These are phyloP conservation scores for Pichia thaimueangensis DNA, from an alignment of 805 yeast species.

Conservation along the genomic window DNA sequence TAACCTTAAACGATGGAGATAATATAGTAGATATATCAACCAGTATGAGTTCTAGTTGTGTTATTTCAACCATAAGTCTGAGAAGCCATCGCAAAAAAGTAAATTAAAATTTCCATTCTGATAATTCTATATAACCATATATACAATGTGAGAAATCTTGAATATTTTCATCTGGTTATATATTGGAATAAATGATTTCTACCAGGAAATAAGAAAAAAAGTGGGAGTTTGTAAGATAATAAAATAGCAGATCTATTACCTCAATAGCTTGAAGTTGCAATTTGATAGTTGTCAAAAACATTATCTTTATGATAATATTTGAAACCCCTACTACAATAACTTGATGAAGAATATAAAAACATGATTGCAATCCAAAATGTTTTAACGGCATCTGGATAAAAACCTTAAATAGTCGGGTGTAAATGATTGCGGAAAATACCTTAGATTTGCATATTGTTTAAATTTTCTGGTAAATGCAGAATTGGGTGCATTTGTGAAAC, in stretches of 20 bases:
- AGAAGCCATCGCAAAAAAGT: conserved; percentile 29
- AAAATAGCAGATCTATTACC: conserved; percentile 52
- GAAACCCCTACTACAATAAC: conserved; percentile 20
- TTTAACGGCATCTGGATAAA: conserved; percentile 52
- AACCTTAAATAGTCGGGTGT: conserved; percentile 16
- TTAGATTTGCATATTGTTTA: conserved; percentile 23
- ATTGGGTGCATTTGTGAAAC: conserved; percentile 21
- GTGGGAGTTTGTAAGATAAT: conserved; percentile 42
- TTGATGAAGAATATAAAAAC: conserved; percentile 23
- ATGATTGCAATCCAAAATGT: conserved; percentile 36
- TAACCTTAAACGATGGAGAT: conserved; percentile 29
- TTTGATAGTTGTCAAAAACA: conserved; percentile 15
- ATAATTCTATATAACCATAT: conserved; percentile 48
- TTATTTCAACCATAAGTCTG: conserved; percentile 20
- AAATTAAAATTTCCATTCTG: conserved; percentile 38
- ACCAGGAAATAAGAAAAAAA: conserved; percentile 52
- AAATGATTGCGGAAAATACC: conserved; percentile 24
- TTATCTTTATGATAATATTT: conserved; percentile 19
- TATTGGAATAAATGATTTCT: conserved; percentile 56
- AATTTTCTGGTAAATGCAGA: conserved; percentile 25
- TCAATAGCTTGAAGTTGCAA: conserved; percentile 29
- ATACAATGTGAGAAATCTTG: conserved; percentile 52
- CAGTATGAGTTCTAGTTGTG: conserved; percentile 23
- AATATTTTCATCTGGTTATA: conserved; percentile 51
- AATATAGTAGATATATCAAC: conserved; percentile 29